Base-by-base conservation (phyloP, 2,329 filamentous ascomycete genomes). In the Fusarium phyllophilum region DNA sequence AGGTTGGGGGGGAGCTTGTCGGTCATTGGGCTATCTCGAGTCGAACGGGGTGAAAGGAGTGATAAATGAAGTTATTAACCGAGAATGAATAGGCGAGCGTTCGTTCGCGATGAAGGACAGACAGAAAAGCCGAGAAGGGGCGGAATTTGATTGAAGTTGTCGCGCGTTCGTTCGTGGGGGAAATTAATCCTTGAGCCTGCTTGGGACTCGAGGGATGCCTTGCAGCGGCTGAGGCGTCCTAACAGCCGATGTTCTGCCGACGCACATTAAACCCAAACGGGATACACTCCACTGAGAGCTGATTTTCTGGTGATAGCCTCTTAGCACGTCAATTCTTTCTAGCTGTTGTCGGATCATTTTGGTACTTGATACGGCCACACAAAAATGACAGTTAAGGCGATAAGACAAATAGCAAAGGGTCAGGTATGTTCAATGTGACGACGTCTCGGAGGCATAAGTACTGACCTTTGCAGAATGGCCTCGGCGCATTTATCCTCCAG, bases 401-500 rank as follows among this genome's bases (percentile, higher is more conserved):
- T 91, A 74, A 83, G 86, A 78, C 84, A 85, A 75, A 81, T 89
- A 34, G 87, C 89, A 20, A 82, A 82, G 62, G 86, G 87, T 81
- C 86, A 88, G 81, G 89, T 90, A 85, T 68, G 82, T 26, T 31
- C 12, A 33, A n/a, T 38, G 6, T 12, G 6, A 11, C 10, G 18
- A 10, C 24, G 9, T 18, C 11, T 10, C 20, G 6, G 38, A 29
- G 26, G 45, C n/a, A 48, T 29, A n/a, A 20, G 31, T 45, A 54
- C 80, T 78, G 54, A 78, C 68, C 45, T 33, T 44, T 39, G 12
- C 39, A 98, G 95, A 98, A 99, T 86, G 96, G 96, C 88, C 89
- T 98, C 77, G 96, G 96, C 79, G 94, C 95, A 82, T 98, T 98
- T 87, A 94, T 99, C 84, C 90, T 98, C 66, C 96, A 97, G 87